Evolutionary conservation across 768 basidiomycete genomes (phyloP), one percentile per base, ranked within the genome.

Genomic region (Kwoniella pini): DNA sequence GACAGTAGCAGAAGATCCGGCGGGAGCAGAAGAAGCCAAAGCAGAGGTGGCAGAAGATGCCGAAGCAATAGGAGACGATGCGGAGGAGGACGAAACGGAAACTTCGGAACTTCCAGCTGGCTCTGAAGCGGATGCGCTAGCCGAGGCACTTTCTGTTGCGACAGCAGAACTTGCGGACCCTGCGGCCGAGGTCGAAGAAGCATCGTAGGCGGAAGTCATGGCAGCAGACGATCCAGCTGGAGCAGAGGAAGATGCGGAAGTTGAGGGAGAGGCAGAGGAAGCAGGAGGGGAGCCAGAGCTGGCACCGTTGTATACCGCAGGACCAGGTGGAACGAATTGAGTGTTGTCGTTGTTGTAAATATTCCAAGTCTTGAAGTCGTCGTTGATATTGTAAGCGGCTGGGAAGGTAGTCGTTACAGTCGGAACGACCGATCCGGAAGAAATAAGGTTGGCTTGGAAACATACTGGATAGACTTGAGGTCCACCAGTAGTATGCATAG

Each of bases 381-480:
- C 40, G 30, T 59, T 64, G 30, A 57, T 36, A 15, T 24, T n/a
- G 58, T 64, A 64, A 28, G 53, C 57, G 9, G 21, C 63, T 26
- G 63, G 63, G 63, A 64, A 64, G n/a, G 57, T 60, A 26, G 42
- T 50, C 11, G 58, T 60, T 28, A 46, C 57, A 27, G 57, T 38
- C 1, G 63, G 63, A 6, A 53, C 51, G 39, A 31, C 57, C 5
- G 57, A 59, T 11, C 63, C 63, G 53, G 63, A 59, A 3, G 57
- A 60, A 12, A 45, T 56, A 28, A 60, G 42, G 43, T 59, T 55
- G 53, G 52, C 46, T 22, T 64, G 58, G 57, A 64, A 60, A 54
- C 57, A 59, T 39, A 50, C 31, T 27, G 63, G 63, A 58, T 64
- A 64, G 30, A 64, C 57, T 42, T 64, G 63, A 31, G 63, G 63